Evolutionary conservation across 768 basidiomycete genomes (phyloP).

Genomic region (Mycena amicta): DNA sequence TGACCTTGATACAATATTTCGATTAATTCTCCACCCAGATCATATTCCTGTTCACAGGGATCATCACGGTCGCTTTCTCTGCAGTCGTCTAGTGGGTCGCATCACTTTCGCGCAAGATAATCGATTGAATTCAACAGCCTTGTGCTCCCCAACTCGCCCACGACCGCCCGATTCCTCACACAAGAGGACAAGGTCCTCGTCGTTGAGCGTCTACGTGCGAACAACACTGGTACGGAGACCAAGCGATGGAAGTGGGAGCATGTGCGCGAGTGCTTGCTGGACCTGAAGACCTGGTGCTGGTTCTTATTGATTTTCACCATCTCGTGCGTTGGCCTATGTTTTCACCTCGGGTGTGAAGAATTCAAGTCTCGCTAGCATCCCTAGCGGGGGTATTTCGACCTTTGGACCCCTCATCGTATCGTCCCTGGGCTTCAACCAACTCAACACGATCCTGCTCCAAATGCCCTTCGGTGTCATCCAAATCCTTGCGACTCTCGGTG

Average conservation of each 20-base stretch:
- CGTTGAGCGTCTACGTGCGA: conserved; percentile 24
- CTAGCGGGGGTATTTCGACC: conserved; percentile 19
- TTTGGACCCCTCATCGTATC: conserved; percentile 23
- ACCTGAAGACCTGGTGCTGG: conserved; percentile 22
- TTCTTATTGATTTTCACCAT: conserved; percentile 23
- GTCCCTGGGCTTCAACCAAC: conserved; percentile 25
- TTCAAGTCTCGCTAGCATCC: neutral
- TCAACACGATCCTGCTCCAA: conserved; percentile 21
- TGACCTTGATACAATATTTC: no score
- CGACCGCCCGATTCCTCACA: conserved; percentile 20
- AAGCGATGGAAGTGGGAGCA: conserved; percentile 31
- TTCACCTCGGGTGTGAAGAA: neutral
- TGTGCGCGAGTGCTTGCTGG: conserved; percentile 18
- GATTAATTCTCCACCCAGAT: conserved; percentile 16
- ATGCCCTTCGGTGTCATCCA: conserved; percentile 25
- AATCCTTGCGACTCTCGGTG: conserved; percentile 16
- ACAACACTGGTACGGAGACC: conserved; percentile 24
- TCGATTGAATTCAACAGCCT: conserved; percentile 1
- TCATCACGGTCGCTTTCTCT: conserved; percentile 17
- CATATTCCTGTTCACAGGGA: conserved; percentile 22
- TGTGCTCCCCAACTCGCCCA: conserved; percentile 18
- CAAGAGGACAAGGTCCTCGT: conserved; percentile 20
- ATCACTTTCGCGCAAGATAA: neutral
- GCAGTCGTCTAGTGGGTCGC: conserved; percentile 14
- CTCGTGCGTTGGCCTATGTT: conserved; percentile 5